phyloP scores from a whole-genome alignment of 1,284 basidiomycete species.

The Neonothopanus nambi region DNA sequence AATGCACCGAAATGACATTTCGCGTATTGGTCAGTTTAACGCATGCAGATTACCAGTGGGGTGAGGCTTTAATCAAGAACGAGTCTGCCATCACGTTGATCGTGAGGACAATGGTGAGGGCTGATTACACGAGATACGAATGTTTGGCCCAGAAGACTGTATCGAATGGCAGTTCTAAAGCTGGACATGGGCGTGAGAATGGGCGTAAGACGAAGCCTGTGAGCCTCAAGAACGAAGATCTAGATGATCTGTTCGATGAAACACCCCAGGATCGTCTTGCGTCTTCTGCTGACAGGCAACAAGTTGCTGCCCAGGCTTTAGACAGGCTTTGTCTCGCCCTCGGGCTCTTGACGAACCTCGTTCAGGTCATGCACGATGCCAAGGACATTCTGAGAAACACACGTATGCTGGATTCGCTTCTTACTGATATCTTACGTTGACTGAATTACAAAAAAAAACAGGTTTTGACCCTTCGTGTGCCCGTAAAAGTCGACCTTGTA shows the following conservation, averaged over 20 bases:
- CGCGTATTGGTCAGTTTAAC: constrained; percentile 71
- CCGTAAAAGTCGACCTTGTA: constrained; percentile 44
- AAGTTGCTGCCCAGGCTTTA: constrained; percentile 37
- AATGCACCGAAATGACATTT: constrained; percentile 56
- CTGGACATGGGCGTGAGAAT: constrained; percentile 1
- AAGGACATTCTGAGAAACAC: constrained; percentile 45
- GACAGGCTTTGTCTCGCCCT: constrained; percentile 71
- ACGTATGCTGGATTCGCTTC: constrained; percentile 36
- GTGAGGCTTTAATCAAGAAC: constrained; percentile 43
- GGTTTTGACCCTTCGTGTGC: constrained; percentile 43
- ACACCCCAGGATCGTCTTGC: constrained; percentile 23
- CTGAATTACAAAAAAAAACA: not conserved
- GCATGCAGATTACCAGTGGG: constrained; percentile 59
- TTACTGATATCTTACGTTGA: not conserved
- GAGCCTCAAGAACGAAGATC: constrained; percentile 17
- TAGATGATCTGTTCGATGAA: constrained; percentile 20
- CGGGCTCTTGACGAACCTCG: constrained; percentile 70
- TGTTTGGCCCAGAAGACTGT: not conserved
- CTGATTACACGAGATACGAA: constrained; percentile 15
- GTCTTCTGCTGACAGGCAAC: constrained; percentile 6
- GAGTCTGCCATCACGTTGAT: constrained; percentile 46
- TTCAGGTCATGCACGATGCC: constrained; percentile 53
- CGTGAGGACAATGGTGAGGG: constrained; percentile 42
- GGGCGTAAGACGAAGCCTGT: not conserved
- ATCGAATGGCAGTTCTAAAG: not conserved